Conservation (phyloP, 139 green algal species). For the Klebsormidium nitens region DNA sequence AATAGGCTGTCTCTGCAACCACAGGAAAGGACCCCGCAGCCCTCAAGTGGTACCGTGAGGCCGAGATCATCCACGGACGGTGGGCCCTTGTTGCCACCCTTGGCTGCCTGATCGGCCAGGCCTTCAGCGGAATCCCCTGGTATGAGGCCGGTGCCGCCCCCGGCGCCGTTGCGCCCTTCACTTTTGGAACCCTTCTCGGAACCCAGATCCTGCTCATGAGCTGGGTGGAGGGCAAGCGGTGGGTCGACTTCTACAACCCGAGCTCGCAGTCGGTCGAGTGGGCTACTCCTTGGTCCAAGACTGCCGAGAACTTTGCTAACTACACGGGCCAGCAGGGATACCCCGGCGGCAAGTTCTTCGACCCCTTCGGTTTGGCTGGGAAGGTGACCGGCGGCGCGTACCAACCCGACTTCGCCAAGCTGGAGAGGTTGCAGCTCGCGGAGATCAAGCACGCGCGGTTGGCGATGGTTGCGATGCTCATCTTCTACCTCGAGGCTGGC, state of each 20-base stretch:
- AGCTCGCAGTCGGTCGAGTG: constrained; percentile 32
- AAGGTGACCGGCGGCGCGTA: constrained; percentile 27
- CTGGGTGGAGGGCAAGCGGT: constrained; percentile 64
- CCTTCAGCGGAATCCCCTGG: constrained; percentile 27
- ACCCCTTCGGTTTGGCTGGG: constrained; percentile 51
- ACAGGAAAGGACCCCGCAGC: constrained; percentile 23
- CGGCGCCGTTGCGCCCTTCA: constrained; percentile 28
- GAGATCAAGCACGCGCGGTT: constrained; percentile 28
- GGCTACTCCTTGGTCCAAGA: constrained; percentile 18
- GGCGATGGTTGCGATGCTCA: constrained; percentile 36
- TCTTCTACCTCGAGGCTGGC: constrained; percentile 34
- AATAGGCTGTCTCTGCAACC: neutral
- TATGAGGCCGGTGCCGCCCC: constrained; percentile 31
- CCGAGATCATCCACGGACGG: constrained; percentile 40
- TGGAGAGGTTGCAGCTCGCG: constrained; percentile 16
- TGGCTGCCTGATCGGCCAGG: constrained; percentile 32
- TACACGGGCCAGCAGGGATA: constrained; percentile 43
- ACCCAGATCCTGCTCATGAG: constrained; percentile 71
- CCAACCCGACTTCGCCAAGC: constrained; percentile 16
- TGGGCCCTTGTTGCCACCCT: neutral
- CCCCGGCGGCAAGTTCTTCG: constrained; percentile 53
- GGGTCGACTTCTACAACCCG: constrained; percentile 41
- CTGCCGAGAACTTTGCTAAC: constrained; percentile 39
- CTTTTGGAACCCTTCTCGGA: constrained; percentile 38
- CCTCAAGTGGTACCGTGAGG: constrained; percentile 37